Evolutionary conservation across 148 eudicot genomes (phyloP).

Genomic region (Euryodendron excelsum): DNA sequence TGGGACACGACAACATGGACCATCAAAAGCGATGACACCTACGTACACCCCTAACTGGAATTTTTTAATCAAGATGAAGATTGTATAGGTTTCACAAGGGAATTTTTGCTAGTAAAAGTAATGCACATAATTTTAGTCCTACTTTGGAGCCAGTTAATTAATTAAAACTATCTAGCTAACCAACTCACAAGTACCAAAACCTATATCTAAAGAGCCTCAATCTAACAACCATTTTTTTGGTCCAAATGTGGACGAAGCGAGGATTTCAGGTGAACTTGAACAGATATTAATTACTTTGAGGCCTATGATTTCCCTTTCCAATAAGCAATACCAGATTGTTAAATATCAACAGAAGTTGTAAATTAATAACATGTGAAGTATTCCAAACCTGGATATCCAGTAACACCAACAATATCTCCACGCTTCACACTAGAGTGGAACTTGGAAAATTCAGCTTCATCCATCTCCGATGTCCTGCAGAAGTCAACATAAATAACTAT

Average conservation of each 20-base stretch:
- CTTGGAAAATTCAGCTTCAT: constrained; percentile 64
- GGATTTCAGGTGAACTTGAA: neutral
- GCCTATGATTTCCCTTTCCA: neutral
- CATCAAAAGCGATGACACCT: neutral
- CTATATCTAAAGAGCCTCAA: neutral
- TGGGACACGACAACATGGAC: neutral
- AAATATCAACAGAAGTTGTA: neutral
- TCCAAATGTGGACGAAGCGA: neutral
- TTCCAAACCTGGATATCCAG: constrained; percentile 80
- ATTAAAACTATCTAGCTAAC: neutral
- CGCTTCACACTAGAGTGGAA: constrained; percentile 78
- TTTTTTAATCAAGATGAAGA: neutral
- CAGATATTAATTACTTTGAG: neutral
- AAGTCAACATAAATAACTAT: neutral
- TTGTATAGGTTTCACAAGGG: neutral
- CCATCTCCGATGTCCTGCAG: constrained; percentile 63
- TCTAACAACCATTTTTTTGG: neutral
- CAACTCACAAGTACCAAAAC: neutral
- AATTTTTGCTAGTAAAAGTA: neutral
- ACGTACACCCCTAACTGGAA: neutral
- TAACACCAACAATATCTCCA: constrained; percentile 87
- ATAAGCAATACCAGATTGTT: neutral
- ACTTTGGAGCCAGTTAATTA: neutral
- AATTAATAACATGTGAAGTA: neutral
- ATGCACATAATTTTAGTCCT: neutral